Evolutionary conservation across 805 yeast genomes (phyloP).

Genomic region (Wickerhamomyces hampshirensis): DNA sequence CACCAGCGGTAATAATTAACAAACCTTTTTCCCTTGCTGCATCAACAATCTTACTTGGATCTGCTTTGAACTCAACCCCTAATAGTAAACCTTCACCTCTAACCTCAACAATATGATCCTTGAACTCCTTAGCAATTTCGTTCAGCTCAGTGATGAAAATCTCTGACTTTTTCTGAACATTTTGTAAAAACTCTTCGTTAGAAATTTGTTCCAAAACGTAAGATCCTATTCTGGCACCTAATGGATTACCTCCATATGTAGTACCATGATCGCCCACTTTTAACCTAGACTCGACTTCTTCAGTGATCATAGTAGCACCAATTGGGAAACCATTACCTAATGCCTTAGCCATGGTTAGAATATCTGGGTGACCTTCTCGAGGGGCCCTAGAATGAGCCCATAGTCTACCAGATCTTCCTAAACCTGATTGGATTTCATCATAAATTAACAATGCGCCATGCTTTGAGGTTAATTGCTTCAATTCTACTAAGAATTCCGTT

Average conservation of each 20-base stretch:
- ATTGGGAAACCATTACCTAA: constrained; percentile 96
- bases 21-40: constrained; percentile 77
- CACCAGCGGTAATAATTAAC: constrained; percentile 86
- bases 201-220: constrained; percentile 71
- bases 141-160: constrained; percentile 47
- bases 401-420: constrained; percentile 85
- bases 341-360: constrained; percentile 92
- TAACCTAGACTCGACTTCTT: constrained; percentile 64
- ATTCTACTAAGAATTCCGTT: constrained; percentile 55
- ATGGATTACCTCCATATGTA: constrained; percentile 95
- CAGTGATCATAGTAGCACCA: constrained; percentile 88
- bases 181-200: constrained; percentile 49
- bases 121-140: constrained; percentile 48
- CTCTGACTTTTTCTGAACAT: constrained; percentile 58
- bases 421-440: constrained; percentile 96
- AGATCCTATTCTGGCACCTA: constrained; percentile 77
- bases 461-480: constrained; percentile 63
- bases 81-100: constrained; percentile 88
- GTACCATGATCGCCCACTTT: constrained; percentile 97
- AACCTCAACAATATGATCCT: constrained; percentile 57
- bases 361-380: constrained; percentile 86
- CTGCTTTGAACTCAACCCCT: constrained; percentile 71
- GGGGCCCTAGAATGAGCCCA: constrained; percentile 89
- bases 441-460: constrained; percentile 75
- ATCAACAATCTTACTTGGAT: constrained; percentile 58